Percentiles rank a stretch among this genome's conserved stretches.
Evolutionary conservation across 495 filamentous ascomycete genomes (phyloP).

Genomic region (Aspergillus egyptiacus): DNA sequence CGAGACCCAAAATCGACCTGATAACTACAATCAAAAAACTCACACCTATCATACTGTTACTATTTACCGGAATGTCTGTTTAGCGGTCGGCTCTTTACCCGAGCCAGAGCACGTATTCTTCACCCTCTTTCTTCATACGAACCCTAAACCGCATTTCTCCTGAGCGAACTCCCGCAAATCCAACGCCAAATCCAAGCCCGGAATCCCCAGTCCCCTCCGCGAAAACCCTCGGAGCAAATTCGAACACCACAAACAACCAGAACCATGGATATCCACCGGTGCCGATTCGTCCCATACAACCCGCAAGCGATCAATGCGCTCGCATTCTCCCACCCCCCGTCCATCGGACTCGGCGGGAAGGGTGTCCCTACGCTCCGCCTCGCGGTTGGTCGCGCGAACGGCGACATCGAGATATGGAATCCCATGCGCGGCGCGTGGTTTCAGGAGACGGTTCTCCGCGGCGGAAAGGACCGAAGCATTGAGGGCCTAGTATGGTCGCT

Average conservation of each 20-base stretch:
- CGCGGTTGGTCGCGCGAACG: slow-evolving; percentile 87
- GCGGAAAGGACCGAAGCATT: slow-evolving; percentile 79
- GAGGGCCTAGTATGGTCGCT: slow-evolving; percentile 92
- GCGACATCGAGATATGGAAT: slow-evolving; percentile 98
- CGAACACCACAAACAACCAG: background rate
- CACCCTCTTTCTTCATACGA: slow-evolving; percentile 18
- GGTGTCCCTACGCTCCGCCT: slow-evolving; percentile 60
- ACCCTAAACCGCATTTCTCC: slow-evolving; percentile 7
- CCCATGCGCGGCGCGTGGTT: slow-evolving; percentile 79
- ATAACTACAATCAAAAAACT: slow-evolving; percentile 10
- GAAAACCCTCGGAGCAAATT: too few species aligned
- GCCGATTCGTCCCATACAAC: slow-evolving; percentile 93
- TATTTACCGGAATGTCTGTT: slow-evolving; percentile 30
- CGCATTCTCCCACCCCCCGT: slow-evolving; percentile 80
- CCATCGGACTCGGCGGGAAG: slow-evolving; percentile 44
- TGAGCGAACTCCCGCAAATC: slow-evolving; percentile 6
- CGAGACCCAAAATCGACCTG: slow-evolving; percentile 21
- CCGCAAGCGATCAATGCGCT: slow-evolving; percentile 88
- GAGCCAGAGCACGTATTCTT: slow-evolving; percentile 22
- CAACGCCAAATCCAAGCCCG: too few species aligned
- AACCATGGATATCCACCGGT: slow-evolving; percentile 94
- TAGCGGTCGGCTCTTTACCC: slow-evolving; percentile 27
- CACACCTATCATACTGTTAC: background rate
- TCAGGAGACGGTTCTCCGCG: slow-evolving; percentile 78
- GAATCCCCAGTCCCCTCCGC: too few species aligned